Evolutionary conservation across 2,329 filamentous ascomycete species (phyloP), one percentile per base, ranked within the genome.

Genomic region (Cercospora zeae-maydis): DNA sequence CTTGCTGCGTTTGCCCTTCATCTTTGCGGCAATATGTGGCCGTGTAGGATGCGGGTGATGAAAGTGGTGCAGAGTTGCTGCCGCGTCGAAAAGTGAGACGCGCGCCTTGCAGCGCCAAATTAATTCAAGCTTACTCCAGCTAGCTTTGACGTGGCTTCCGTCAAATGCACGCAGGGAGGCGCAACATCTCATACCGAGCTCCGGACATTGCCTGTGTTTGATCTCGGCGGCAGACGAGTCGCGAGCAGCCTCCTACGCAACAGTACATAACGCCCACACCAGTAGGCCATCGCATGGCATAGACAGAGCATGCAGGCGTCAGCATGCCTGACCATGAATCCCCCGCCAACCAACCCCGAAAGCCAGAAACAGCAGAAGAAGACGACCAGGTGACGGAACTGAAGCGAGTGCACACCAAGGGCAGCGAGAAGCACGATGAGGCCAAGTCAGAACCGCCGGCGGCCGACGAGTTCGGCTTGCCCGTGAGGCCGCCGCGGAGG

Each of bases 1-100:
- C 78, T 90, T 88, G 45, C 81, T 83, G 64, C 86, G 82, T 78
- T 90, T 91, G 59, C 86, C 87, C 72, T 86, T 82, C 85, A 89
- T 90, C 54, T 71, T 83, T 76, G 69, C 75, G 72, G 73, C 31
- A n/a, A 19, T 8, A 37, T 33, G 9, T 24, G 33, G 33, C 14
- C 9, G 10, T 21, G 11, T 56, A 7, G 1, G 16, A 24, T 56
- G 58, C 21, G 19, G 16, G 39, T 45, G 61, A 56, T 34, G 65
- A 55, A 42, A 56, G 30, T 30, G 33, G 6, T 19, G n/a, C n/a
- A 27, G 47, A 33, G 31, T 34, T 19, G 58, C 45, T 8, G 47
- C 47, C 47, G 47, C 47, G 30, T 52, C 24, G 31, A 52, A 30
- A 52, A 31, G 21, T 52, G 39, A 45, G 19, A 24, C 21, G 39